Conservation (phyloP, 257 asterid species). For the Capsicum pubescens region DNA sequence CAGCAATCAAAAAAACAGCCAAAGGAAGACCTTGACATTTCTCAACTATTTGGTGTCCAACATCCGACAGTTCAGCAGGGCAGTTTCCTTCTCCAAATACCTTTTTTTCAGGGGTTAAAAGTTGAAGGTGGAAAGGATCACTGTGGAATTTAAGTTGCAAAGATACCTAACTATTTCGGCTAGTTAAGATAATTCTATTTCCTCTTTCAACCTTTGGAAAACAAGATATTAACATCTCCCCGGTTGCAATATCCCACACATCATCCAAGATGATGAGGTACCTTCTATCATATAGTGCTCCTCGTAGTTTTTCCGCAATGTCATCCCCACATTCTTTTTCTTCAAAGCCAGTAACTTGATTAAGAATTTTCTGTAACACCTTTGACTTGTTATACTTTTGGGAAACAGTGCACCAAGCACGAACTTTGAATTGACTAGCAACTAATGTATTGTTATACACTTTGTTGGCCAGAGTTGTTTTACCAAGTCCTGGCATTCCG, state of each 20-base stretch:
- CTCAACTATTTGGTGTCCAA: background rate
- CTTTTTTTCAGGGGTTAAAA: background rate
- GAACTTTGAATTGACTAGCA: background rate
- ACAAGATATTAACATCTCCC: background rate
- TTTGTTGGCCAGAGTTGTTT: slow-evolving; percentile 14
- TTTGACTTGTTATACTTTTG: background rate
- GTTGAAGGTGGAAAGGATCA: background rate
- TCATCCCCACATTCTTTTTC: background rate
- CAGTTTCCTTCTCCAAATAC: background rate
- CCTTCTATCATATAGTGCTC: background rate
- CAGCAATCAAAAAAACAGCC: background rate
- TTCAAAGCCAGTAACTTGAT: background rate
- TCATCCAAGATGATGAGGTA: background rate
- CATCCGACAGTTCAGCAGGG: background rate
- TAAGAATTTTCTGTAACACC: background rate
- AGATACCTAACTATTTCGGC: background rate
- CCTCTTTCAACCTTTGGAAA: background rate
- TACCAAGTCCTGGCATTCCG: background rate
- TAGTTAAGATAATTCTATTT: background rate
- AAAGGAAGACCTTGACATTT: slow-evolving; percentile 36
- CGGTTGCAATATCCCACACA: background rate
- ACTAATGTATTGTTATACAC: background rate
- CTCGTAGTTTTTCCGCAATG: background rate
- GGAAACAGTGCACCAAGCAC: slow-evolving; percentile 13
- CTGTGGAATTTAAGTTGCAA: background rate